These are phyloP conservation scores for Heliamphora exappendiculata DNA, from an alignment of 148 eudicot species.

Conservation along the genomic window DNA sequence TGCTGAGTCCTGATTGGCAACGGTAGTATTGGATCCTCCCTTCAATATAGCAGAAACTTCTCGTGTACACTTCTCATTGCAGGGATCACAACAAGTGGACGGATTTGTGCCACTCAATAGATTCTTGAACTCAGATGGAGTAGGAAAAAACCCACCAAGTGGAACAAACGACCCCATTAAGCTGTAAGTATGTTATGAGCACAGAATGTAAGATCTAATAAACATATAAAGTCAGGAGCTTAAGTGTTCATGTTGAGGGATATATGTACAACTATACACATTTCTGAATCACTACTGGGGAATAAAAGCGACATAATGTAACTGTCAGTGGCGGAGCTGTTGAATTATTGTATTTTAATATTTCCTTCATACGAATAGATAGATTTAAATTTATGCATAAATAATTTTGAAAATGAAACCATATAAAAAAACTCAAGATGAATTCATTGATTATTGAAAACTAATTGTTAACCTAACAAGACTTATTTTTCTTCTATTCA, in stretches of 20 bases:
- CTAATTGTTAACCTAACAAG: too few species aligned
- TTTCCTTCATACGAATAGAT: too few species aligned
- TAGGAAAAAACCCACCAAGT: conserved; percentile 85
- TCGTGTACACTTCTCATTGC: conserved; percentile 61
- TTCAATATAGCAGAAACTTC: conserved; percentile 45
- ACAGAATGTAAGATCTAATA: conserved; percentile 39
- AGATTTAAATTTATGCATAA: not conserved
- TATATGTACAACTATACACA: not conserved
- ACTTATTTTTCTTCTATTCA: too few species aligned
- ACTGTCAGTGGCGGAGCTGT: too few species aligned
- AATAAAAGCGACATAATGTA: not conserved
- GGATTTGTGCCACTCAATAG: conserved; percentile 26
- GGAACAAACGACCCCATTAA: conserved; percentile 98
- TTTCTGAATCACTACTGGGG: not conserved
- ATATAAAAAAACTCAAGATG: too few species aligned
- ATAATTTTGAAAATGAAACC: not conserved
- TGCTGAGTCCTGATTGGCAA: conserved; percentile 33
- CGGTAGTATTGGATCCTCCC: conserved; percentile 39
- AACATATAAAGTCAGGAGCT: conserved; percentile 22
- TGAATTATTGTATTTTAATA: too few species aligned
- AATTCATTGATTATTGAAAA: too few species aligned
- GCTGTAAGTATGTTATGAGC: conserved; percentile 44
- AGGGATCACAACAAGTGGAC: conserved; percentile 37
- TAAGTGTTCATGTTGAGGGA: not conserved
- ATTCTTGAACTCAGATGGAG: conserved; percentile 49